phyloP scores from a whole-genome alignment of 352 stramenopile species.

The Phytophthora sp. region DNA sequence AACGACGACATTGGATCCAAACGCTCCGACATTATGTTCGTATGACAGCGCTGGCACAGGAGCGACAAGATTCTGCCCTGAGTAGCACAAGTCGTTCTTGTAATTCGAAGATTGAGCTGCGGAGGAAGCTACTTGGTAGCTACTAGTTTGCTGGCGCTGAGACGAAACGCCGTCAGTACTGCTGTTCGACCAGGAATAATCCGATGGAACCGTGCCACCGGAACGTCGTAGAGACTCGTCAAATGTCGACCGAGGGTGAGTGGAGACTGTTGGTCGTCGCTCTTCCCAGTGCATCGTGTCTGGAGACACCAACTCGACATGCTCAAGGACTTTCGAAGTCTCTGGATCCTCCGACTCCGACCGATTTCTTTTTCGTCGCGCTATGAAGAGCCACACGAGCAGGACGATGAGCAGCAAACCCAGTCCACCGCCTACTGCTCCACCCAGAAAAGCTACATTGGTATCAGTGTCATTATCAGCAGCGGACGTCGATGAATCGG shows the following conservation, averaged over 20 bases:
- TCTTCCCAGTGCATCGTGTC: background rate
- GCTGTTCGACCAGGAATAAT: constrained; percentile 15
- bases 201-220: constrained; percentile 12
- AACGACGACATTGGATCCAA: constrained; percentile 7
- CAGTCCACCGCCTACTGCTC: constrained; percentile 21
- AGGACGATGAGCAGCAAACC: constrained; percentile 24
- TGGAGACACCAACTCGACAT: constrained; percentile 24
- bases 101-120: background rate
- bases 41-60: background rate
- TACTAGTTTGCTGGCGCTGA: background rate
- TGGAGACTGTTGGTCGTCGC: constrained; percentile 16
- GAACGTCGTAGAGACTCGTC: constrained; percentile 19
- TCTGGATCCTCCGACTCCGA: constrained; percentile 10
- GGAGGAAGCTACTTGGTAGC: background rate
- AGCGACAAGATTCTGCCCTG: background rate
- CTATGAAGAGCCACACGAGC: constrained; percentile 18
- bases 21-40: background rate
- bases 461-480: background rate
- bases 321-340: constrained; percentile 7
- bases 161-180: background rate
- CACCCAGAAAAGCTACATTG: constrained; percentile 22
- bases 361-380: constrained; percentile 10
- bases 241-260: constrained; percentile 12
- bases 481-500: constrained; percentile 2
- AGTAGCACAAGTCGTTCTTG: background rate